Base-by-base conservation (phyloP, 352 stramenopile species). In the Globisporangium acanthophoron region DNA sequence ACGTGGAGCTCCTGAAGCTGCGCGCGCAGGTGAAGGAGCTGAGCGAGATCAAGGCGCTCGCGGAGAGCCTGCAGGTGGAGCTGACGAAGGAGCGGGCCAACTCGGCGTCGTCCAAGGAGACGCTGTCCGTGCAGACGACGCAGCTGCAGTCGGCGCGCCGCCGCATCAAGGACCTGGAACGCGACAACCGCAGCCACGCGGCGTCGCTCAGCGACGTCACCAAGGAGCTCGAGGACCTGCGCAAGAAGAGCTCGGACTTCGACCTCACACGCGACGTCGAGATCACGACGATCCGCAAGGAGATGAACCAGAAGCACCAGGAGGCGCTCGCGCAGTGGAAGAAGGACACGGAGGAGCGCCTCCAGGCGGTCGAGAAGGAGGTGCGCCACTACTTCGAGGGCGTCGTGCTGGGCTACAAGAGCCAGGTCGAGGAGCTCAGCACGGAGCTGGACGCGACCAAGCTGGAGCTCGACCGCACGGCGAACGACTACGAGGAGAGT, bases 401-500 rank as follows among this genome's bases (percentile, higher is more conserved):
- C 39, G 62, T 89, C 5, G 70, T 86, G 15, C 49, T 50, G 13
- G 73, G 74, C 29, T 67, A 86, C 46, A 74, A 87, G 52, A 76
- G 43, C 48, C 84, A 93, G 63, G 65, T 90, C 11, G 74, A 85
- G 20, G 81, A 91, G 54, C 60, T 89, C 31, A 69, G 62, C 46
- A 27, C 50, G 3, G 84, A 93, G 52, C 52, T 91, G 8, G 79
- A 90, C 33, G 78, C 69, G 54, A 87, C 80, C 33, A 90, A 88
- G 59, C 73, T 72, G 52, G 81, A 94, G 58, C 64, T 91, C 18
- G 80, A 94, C 35, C 80, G 79, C 43, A 94, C 84, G 29, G 76
- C 78, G 21, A 90, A 67, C 54, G 84, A 93, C 58, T 93, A 91
- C 61, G 80, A 93, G 43, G 81, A 91, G 49, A 90, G 78, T 56